Evolutionary conservation across 345 rosid species (phyloP).

Genomic region (Eucalyptus curtisii): DNA sequence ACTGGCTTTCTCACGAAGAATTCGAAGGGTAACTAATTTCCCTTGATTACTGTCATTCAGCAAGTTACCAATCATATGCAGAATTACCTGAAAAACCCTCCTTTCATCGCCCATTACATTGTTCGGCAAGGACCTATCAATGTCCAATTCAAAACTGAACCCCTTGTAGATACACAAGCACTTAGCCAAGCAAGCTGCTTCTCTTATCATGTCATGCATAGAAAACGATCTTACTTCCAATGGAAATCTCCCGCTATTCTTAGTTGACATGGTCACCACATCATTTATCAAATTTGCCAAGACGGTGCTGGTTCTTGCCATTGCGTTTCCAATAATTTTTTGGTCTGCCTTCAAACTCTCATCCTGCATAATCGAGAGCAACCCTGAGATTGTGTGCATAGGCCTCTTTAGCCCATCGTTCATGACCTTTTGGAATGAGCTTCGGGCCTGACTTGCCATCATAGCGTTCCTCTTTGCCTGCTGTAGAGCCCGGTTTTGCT

Average conservation of each 20-base stretch:
- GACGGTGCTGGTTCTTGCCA: constrained; percentile 70
- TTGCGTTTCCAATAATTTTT: constrained; percentile 52
- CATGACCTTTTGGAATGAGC: constrained; percentile 77
- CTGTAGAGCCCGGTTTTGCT: constrained; percentile 80
- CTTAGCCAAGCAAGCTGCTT: constrained; percentile 72
- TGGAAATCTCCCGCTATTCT: constrained; percentile 51
- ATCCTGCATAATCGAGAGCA: constrained; percentile 71
- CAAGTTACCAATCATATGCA: constrained; percentile 83
- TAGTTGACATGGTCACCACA: constrained; percentile 65
- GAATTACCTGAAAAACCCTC: constrained; percentile 78
- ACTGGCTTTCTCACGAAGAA: constrained; percentile 20
- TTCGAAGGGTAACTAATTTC: constrained; percentile 36
- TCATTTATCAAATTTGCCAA: constrained; percentile 74
- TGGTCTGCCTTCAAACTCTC: constrained; percentile 51
- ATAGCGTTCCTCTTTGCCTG: constrained; percentile 54
- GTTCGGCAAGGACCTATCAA: constrained; percentile 70
- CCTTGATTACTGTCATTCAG: constrained; percentile 34
- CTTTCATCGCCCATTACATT: constrained; percentile 70
- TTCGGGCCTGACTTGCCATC: constrained; percentile 88
- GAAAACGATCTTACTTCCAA: constrained; percentile 50
- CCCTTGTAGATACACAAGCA: constrained; percentile 68
- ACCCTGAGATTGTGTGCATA: constrained; percentile 70
- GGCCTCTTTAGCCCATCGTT: constrained; percentile 92
- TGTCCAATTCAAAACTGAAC: constrained; percentile 45
- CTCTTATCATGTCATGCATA: constrained; percentile 53